Base-by-base conservation (phyloP, 164 flowering plant species). In the Piper longum region DNA sequence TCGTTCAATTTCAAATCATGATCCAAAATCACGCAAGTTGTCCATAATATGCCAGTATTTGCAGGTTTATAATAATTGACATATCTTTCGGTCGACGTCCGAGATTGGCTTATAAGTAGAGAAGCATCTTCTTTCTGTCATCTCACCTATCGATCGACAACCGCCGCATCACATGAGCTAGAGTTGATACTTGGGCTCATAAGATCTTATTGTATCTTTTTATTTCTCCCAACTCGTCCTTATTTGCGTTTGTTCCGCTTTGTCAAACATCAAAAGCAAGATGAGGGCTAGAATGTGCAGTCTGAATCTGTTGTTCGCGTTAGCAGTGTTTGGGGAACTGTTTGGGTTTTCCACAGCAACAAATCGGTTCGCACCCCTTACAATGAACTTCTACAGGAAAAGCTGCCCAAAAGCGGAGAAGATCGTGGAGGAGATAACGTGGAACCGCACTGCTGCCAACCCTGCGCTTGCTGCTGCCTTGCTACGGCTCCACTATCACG, bases 341-440 rank as follows among this genome's bases (percentile, higher is more conserved):
- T 55, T 52, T 57, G 41, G 66, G 41, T 55, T 59, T 8, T 59
- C 61, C 56, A 56, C 19, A 57, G 71, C 62, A 52, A 43, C 8
- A 59, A 69, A 54, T 5, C 3, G 52, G 52, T 14, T 44, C 8
- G 48, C 52, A 48, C 3, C 52, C 7, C 62, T 72, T 67, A 67
- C 5, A 54, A 57, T 19, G 54, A 69, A 69, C 48, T 75, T 72
- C 73, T 75, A 75, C 56, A 41, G 45, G 51, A 17, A 39, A 3
- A 67, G 57, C 54, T 76, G 79, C 60, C 71, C 68, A 8, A 59
- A 56, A 40, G 79, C 74, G 60, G 76, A 76, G 57, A 36, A 26
- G 41, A 19, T 70, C 54, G 74, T 73, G 44, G 70, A 54, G 61
- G 26, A 66, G n/a, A 55, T 76, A 16, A 67, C 70, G 7, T 57